A percentile compares a stretch with the other conserved stretches of the same genome.
Conservation (phyloP, 2,329 filamentous ascomycete species). For the Paraphoma chrysanthemicola region DNA sequence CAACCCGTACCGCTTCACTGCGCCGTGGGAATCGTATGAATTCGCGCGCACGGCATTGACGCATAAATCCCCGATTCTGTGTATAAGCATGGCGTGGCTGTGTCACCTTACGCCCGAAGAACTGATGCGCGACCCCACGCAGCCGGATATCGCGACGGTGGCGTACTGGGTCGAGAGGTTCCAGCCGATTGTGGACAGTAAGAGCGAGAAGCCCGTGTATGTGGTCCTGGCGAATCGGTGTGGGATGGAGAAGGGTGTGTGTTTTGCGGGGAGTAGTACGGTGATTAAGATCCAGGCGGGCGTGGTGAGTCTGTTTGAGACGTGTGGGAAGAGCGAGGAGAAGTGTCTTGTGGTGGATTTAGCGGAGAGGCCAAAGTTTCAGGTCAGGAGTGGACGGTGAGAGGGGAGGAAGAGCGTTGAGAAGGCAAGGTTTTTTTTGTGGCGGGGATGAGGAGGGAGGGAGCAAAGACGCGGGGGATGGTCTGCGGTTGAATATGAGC, state of each 20-base stretch:
- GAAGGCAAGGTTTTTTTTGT: neutral
- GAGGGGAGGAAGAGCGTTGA: neutral
- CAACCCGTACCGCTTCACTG: slow-evolving; percentile 68
- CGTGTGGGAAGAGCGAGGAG: slow-evolving; percentile 74
- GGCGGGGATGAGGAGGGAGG: too few relatives aligned
- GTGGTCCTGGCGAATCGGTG: slow-evolving; percentile 75
- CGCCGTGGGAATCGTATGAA: slow-evolving; percentile 66
- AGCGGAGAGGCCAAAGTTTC: slow-evolving; percentile 45
- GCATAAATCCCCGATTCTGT: slow-evolving; percentile 65
- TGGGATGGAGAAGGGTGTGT: slow-evolving; percentile 69
- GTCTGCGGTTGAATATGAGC: too few relatives aligned
- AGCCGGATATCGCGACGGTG: slow-evolving; percentile 75
- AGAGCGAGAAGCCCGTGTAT: slow-evolving; percentile 61
- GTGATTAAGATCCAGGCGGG: slow-evolving; percentile 72
- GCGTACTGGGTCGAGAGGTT: slow-evolving; percentile 78
- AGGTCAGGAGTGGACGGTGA: slow-evolving; percentile 38
- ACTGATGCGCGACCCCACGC: slow-evolving; percentile 53
- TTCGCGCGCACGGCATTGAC: slow-evolving; percentile 65
- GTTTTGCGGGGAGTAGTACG: slow-evolving; percentile 77
- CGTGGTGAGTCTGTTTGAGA: slow-evolving; percentile 71
- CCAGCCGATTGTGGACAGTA: slow-evolving; percentile 61
- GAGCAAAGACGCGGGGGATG: too few relatives aligned
- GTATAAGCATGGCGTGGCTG: slow-evolving; percentile 81
- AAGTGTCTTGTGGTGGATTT: slow-evolving; percentile 74
- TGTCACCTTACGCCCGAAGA: slow-evolving; percentile 62